These are phyloP conservation scores for Amphicarpaea edgeworthii DNA, from an alignment of 306 rosid genomes.

Conservation along the genomic window DNA sequence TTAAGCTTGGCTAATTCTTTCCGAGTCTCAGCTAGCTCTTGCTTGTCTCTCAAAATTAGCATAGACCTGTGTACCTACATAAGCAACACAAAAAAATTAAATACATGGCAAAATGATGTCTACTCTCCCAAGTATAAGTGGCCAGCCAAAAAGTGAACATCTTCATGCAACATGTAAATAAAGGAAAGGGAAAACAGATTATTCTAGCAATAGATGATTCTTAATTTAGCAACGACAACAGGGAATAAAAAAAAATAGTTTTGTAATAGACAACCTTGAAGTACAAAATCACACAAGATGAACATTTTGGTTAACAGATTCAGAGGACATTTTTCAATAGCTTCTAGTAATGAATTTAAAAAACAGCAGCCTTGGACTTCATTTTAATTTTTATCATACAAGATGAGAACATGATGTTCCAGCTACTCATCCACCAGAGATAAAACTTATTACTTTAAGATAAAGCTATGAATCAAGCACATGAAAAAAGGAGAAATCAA, in stretches of 20 bases:
- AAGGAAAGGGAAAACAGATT: slow-evolving; percentile 37
- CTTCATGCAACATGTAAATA: background rate
- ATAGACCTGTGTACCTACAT: slow-evolving; percentile 92
- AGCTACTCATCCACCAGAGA: background rate
- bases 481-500: slow-evolving; percentile 11
- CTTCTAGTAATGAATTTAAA: background rate
- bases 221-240: background rate
- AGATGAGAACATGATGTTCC: background rate
- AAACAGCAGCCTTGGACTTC: background rate
- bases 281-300: background rate
- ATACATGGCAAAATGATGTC: slow-evolving; percentile 9
- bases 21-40: slow-evolving; percentile 91
- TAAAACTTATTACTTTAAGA: background rate
- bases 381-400: background rate
- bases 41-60: slow-evolving; percentile 91
- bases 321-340: slow-evolving; percentile 13
- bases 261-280: slow-evolving; percentile 23
- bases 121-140: background rate
- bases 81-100: slow-evolving; percentile 38
- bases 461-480: slow-evolving; percentile 4
- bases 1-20: slow-evolving; percentile 91
- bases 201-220: background rate
- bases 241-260: background rate
- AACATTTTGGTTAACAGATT: slow-evolving; percentile 32
- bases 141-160: slow-evolving; percentile 21